Base-by-base conservation (phyloP, 495 filamentous ascomycete species). In the Aspergillus homomorphus region DNA sequence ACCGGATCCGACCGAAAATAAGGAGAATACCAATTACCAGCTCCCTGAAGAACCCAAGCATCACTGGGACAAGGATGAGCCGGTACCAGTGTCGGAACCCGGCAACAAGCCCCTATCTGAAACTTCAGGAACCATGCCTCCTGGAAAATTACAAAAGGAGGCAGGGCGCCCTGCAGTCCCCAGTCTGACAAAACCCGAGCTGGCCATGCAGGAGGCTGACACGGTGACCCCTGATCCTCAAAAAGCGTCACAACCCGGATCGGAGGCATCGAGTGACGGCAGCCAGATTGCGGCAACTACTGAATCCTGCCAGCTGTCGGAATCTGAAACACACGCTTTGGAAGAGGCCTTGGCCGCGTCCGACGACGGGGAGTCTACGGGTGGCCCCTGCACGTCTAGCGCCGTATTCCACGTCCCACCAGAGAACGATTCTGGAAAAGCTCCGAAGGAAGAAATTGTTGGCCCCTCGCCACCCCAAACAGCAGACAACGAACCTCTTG, bases 311-410 rank as follows among this genome's bases (percentile, higher is more conserved):
- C 64, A 69, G 57, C 19, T 62, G 50, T 45, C 57, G 57, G 62
- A 73, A 57, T 55, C 62, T 69, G 69, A 74, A 69, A 69, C 65
- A 46, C 56, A 60, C 52, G 43, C 54, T 42, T 59, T 61, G 51
- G 51, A 64, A 44, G 57, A 54, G 52, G 66, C 69, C 55, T 64
- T 66, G 65, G 61, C 65, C 60, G 59, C 58, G 19, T 48, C 62
- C 58, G 54, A 48, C 55, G 62, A 61, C 53, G 66, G 51, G 46
- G 63, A 71, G 49, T 57, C 68, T 73, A 70, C 72, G 60, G 63
- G 63, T 57, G 63, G 69, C 59, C 63, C 70, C 65, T 62, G 62
- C 61, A 66, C 69, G 61, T 61, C 73, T 71, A 76, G 72, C 64
- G 70, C 61, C 59, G 59, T 58, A 55, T 48, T 59, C 51, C 63